Base-by-base conservation (phyloP, 192 early-diverging fungal genomes). In the Entomortierella beljakovae region DNA sequence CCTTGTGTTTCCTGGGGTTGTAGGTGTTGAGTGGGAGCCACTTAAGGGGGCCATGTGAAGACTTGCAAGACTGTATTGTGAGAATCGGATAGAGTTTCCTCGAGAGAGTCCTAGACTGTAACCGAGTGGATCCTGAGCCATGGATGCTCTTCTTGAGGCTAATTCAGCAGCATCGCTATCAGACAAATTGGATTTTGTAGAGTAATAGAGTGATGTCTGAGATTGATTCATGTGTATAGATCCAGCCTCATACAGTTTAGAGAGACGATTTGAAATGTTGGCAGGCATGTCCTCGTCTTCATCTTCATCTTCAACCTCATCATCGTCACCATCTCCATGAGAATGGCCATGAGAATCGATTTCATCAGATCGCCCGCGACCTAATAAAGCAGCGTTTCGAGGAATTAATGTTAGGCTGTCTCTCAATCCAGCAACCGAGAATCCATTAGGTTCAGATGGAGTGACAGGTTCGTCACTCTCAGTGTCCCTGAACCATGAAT, bases 131-230 rank as follows among this genome's bases (percentile, higher is more conserved):
- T 74, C 71, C 40, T 74, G 71, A 0, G 61, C 71, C 25, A 66
- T 28, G 11, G 71, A 74, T 6, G 62, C 40, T 40, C 71, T 56
- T n/a, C 57, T 59, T 11, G 61, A 63, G 16, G 43, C 61, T 22
- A 56, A 23, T 48, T 73, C 71, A 29, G 64, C 49, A 15, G 57
- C 71, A 6, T 74, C 71, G 20, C 20, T 40, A 7, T 74, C 71
- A 2, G 71, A 74, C 1, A 74, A 20, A 5, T 57, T 66, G 10
- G 71, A 74, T 54, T 74, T 74, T 31, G 63, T 66, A 16, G 71
- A 74, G 31, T 74, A 74, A 48, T 74, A 74, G 2, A 74, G 71
- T 2, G 71, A 74, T 9, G 71, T 74, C 25, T 74, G 71, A 25
- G 71, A 74, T 15, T 74, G 71, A 32, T 74, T 74, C 37, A 74